A percentile compares a stretch with the other conserved stretches of the same genome.
These are phyloP conservation scores for Glycyrrhiza uralensis DNA, from an alignment of 306 rosid species.

Conservation along the genomic window DNA sequence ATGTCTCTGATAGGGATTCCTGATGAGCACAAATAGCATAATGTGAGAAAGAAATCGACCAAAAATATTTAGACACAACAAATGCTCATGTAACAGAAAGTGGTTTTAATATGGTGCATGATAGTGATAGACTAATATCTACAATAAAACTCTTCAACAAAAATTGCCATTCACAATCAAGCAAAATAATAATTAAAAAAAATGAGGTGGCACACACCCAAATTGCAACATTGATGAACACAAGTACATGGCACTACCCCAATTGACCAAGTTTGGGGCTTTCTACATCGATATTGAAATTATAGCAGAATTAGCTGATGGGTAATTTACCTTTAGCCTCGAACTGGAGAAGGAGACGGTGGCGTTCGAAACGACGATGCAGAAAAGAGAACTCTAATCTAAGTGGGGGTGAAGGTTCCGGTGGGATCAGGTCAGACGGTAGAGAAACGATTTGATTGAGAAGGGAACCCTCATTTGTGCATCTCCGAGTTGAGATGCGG, in stretches of 20 bases:
- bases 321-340: slow-evolving; percentile 8
- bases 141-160: background rate
- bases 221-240: background rate
- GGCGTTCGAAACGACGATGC: background rate
- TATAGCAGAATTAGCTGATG: background rate
- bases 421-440: background rate
- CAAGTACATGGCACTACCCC: background rate
- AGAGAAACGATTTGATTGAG: background rate
- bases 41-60: background rate
- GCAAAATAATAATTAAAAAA: background rate
- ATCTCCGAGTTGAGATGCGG: background rate
- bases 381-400: background rate
- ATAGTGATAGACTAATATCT: background rate
- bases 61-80: background rate
- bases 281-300: background rate
- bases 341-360: background rate
- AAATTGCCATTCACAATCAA: background rate
- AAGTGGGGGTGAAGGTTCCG: background rate
- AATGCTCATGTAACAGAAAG: background rate
- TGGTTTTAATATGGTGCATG: background rate
- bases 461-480: background rate
- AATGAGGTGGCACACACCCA: background rate
- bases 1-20: background rate
- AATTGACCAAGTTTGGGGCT: background rate
- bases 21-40: background rate